Evolutionary conservation across 352 stramenopile genomes (phyloP).

Genomic region (Plasmopara halstedii): DNA sequence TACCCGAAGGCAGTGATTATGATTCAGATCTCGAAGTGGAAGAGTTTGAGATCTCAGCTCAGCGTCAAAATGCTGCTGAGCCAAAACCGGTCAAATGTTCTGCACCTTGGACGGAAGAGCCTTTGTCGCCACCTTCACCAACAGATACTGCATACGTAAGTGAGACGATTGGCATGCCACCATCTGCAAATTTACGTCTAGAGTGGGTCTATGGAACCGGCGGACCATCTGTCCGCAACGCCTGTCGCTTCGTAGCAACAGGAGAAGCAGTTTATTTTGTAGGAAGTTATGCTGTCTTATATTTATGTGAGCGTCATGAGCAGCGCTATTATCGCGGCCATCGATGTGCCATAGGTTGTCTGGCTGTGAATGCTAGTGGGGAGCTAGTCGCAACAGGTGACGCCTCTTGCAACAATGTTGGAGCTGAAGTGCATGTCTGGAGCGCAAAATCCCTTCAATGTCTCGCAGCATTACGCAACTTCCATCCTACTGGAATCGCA

Average conservation of each 20-base stretch:
- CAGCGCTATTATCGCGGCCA: constrained; percentile 74
- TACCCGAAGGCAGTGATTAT: constrained; percentile 58
- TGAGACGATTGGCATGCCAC: constrained; percentile 26
- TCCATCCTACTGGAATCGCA: constrained; percentile 45
- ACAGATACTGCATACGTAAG: background rate
- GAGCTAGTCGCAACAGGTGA: constrained; percentile 65
- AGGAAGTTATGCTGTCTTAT: constrained; percentile 69
- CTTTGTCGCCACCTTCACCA: constrained; percentile 6
- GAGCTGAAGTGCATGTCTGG: constrained; percentile 68
- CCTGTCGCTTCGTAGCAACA: constrained; percentile 37
- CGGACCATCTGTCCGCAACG: constrained; percentile 35
- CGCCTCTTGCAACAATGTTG: constrained; percentile 5
- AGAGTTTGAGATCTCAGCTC: constrained; percentile 1
- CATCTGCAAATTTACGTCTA: constrained; percentile 53
- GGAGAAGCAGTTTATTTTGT: constrained; percentile 68
- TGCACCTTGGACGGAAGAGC: constrained; percentile 49
- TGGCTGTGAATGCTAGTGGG: constrained; percentile 46
- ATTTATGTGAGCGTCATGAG: constrained; percentile 41
- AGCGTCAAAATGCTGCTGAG: background rate
- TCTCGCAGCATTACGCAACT: constrained; percentile 56
- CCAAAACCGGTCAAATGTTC: constrained; percentile 12
- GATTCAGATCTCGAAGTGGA: constrained; percentile 73
- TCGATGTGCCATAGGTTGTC: constrained; percentile 42
- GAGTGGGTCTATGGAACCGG: constrained; percentile 76
- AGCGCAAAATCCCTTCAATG: constrained; percentile 55